phyloP scores from a whole-genome alignment of 768 basidiomycete genomes.

The Boletus tylopilopsis region DNA sequence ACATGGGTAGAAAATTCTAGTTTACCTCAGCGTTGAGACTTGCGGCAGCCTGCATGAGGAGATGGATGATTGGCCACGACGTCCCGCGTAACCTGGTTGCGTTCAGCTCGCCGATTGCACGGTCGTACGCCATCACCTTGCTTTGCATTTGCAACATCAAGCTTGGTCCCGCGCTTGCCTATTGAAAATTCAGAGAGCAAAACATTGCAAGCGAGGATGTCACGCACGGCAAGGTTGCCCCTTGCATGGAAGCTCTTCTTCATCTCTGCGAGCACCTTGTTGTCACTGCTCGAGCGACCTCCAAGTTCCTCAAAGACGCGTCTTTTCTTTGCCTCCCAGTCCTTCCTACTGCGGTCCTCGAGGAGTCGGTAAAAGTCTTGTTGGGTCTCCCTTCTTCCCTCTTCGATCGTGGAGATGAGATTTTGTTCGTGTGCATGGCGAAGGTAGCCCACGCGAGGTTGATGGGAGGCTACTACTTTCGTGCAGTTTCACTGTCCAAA shows the following conservation, averaged over 20 bases:
- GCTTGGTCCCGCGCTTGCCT: conserved; percentile 49
- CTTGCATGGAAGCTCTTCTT: conserved; percentile 62
- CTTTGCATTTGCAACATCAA: conserved; percentile 78
- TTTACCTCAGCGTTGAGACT: conserved; percentile 55
- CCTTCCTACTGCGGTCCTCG: conserved; percentile 67
- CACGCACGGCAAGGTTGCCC: conserved; percentile 49
- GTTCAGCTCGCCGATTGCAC: conserved; percentile 76
- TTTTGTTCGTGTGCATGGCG: conserved; percentile 95
- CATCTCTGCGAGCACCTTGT: conserved; percentile 51
- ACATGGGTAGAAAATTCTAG: not conserved
- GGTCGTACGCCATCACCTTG: conserved; percentile 96
- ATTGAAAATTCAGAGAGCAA: conserved; percentile 5
- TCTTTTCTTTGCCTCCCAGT: conserved; percentile 91
- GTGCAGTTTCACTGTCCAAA: too few relatives aligned
- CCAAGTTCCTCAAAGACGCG: conserved; percentile 88
- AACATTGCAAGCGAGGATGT: not conserved
- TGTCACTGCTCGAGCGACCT: conserved; percentile 56
- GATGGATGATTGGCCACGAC: conserved; percentile 73
- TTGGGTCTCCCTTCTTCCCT: conserved; percentile 80
- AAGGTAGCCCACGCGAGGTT: conserved; percentile 85
- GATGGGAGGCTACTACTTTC: too few relatives aligned
- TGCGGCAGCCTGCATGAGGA: conserved; percentile 63
- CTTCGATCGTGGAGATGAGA: conserved; percentile 90
- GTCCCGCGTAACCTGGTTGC: conserved; percentile 63
- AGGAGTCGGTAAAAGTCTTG: conserved; percentile 80